Evolutionary conservation across 2,329 filamentous ascomycete species (phyloP).

Genomic region (Fusarium clavum): DNA sequence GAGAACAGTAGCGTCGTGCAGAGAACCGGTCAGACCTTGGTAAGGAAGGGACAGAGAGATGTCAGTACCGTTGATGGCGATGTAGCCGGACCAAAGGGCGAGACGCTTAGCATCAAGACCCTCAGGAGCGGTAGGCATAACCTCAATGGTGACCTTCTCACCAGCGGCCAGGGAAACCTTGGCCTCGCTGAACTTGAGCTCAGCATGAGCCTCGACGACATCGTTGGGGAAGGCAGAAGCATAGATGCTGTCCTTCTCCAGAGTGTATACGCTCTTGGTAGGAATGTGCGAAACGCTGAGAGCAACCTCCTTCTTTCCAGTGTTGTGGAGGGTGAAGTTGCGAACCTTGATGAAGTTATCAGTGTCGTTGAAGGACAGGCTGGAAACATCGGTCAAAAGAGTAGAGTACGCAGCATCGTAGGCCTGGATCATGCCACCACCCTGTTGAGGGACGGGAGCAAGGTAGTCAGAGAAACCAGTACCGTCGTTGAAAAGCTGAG

Average conservation of each 20-base stretch:
- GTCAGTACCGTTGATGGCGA: conserved; percentile 55
- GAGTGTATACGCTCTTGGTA: conserved; percentile 66
- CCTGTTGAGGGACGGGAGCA: conserved; percentile 69
- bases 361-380: conserved; percentile 73
- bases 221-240: conserved; percentile 60
- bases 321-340: conserved; percentile 68
- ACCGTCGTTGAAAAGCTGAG: conserved; percentile 61
- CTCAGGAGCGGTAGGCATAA: conserved; percentile 57
- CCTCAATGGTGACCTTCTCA: conserved; percentile 58
- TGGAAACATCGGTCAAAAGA: conserved; percentile 64
- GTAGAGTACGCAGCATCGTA: conserved; percentile 68
- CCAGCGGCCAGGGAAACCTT: conserved; percentile 58
- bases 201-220: conserved; percentile 51
- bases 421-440: conserved; percentile 69
- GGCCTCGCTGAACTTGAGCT: conserved; percentile 55
- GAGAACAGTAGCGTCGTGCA: conserved; percentile 47
- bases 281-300: conserved; percentile 64
- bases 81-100: conserved; percentile 57
- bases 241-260: conserved; percentile 48
- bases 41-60: conserved; percentile 55
- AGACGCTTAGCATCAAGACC: conserved; percentile 51
- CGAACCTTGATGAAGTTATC: conserved; percentile 62
- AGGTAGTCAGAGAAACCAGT: conserved; percentile 52
- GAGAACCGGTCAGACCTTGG: conserved; percentile 54
- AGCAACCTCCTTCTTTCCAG: conserved; percentile 59